Conservation (phyloP, 768 basidiomycete species). For the Hydnomerulius pinastri region DNA sequence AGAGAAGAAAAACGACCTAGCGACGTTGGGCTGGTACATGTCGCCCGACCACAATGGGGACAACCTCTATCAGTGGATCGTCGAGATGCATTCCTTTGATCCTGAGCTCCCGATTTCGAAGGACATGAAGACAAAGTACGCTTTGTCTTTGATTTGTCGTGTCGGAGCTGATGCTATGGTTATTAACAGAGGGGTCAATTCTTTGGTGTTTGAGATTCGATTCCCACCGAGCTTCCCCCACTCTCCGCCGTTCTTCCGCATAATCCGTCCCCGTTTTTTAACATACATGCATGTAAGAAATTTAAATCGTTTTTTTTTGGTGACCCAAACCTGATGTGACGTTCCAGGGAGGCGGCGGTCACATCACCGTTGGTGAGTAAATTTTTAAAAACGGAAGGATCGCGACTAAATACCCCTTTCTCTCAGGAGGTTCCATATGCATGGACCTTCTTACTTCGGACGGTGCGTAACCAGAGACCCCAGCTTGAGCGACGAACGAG, state of each 20-base stretch:
- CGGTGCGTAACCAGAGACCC: constrained; percentile 44
- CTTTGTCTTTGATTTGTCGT: constrained; percentile 5
- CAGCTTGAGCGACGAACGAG: neutral
- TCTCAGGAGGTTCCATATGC: constrained; percentile 66
- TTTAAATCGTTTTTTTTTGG: neutral
- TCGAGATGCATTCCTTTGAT: constrained; percentile 75
- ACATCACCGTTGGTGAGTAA: constrained; percentile 58
- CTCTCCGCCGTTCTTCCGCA: constrained; percentile 75
- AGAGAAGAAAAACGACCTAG: constrained; percentile 43
- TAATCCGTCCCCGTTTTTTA: constrained; percentile 71
- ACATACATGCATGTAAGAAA: constrained; percentile 55
- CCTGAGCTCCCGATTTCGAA: constrained; percentile 57
- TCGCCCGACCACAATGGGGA: constrained; percentile 65
- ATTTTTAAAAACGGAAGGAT: too few species aligned
- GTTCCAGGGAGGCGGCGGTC: constrained; percentile 60
- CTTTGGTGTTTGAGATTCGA: constrained; percentile 71
- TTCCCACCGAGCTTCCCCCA: constrained; percentile 69
- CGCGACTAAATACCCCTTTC: neutral
- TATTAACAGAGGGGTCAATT: constrained; percentile 58
- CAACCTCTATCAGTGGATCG: constrained; percentile 73
- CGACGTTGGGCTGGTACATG: constrained; percentile 66
- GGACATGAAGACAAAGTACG: constrained; percentile 54
- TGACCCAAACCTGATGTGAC: neutral
- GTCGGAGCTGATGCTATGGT: neutral
- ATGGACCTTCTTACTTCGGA: constrained; percentile 72